These are phyloP conservation scores for Exophiala xenobiotica DNA, from an alignment of 2,329 filamentous ascomycete genomes.

Conservation along the genomic window DNA sequence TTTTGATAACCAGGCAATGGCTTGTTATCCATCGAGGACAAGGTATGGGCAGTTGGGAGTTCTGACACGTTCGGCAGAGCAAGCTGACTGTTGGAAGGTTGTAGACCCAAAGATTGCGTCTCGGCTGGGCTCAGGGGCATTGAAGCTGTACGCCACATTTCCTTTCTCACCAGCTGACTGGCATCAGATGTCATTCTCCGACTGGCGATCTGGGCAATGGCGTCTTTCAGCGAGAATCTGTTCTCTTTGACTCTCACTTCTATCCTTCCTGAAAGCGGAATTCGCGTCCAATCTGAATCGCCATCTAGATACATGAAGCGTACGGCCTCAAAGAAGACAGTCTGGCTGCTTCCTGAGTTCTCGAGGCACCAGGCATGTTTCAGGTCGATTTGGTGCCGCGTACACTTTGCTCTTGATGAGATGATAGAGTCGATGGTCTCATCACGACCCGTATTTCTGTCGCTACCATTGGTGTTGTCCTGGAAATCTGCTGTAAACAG, in stretches of 20 bases:
- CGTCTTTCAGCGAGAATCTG: conserved; percentile 18
- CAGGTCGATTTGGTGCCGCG: conserved; percentile 17
- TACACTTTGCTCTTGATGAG: conserved; percentile 7
- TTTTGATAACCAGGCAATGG: conserved; percentile 10
- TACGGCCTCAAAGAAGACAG: conserved; percentile 19
- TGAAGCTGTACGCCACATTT: background rate
- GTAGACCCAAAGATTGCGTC: background rate
- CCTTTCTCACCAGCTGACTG: conserved; percentile 13
- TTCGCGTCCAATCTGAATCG: conserved; percentile 9
- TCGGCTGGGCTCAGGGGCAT: conserved; percentile 1
- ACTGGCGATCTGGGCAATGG: conserved; percentile 14
- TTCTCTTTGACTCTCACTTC: conserved; percentile 21
- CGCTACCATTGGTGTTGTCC: conserved; percentile 21
- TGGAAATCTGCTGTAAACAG: conserved; percentile 15
- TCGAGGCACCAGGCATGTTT: conserved; percentile 19
- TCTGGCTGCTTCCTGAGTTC: conserved; percentile 9
- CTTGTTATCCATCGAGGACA: conserved; percentile 1
- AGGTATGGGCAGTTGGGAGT: conserved; percentile 6
- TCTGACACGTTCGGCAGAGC: conserved; percentile 2
- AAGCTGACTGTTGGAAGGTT: conserved; percentile 5
- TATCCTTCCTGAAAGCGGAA: conserved; percentile 17
- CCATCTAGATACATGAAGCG: conserved; percentile 16
- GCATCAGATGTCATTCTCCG: conserved; percentile 16
- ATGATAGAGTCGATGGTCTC: conserved; percentile 19
- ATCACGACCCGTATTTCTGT: conserved; percentile 13